Evolutionary conservation across 306 rosid species (phyloP).

Genomic region (Quercus suber): DNA sequence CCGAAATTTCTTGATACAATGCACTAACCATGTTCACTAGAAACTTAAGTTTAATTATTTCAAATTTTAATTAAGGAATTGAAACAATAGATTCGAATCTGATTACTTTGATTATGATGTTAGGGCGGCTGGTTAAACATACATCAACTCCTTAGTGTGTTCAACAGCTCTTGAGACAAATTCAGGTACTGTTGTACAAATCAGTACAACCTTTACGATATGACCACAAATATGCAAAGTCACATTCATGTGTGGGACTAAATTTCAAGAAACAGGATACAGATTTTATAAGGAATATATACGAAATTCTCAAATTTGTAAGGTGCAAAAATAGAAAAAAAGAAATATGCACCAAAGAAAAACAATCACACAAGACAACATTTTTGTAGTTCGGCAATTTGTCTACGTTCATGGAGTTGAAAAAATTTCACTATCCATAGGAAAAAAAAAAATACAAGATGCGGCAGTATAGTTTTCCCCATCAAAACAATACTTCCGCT

Average conservation of each 20-base stretch:
- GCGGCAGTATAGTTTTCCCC: no score
- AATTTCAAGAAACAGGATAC: not conserved
- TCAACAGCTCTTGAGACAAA: slow-evolving; percentile 1
- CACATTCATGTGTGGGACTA: not conserved
- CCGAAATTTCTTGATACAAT: slow-evolving; percentile 12
- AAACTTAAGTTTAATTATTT: not conserved
- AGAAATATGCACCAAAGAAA: no score
- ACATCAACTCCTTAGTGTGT: slow-evolving; percentile 4
- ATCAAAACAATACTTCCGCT: no score
- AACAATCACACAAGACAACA: no score
- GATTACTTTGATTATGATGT: slow-evolving; percentile 7
- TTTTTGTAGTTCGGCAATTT: no score
- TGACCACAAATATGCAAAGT: not conserved
- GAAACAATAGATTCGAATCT: slow-evolving; percentile 9
- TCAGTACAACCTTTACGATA: no score
- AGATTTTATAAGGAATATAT: no score
- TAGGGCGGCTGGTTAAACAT: slow-evolving; percentile 8
- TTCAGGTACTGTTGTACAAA: not conserved
- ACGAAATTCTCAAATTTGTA: no score
- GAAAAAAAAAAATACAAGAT: no score
- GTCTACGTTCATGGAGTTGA: no score
- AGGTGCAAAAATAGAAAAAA: no score
- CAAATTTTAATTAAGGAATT: slow-evolving; percentile 19
- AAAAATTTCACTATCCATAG: no score
- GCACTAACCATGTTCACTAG: slow-evolving; percentile 6